Evolutionary conservation across 2,329 filamentous ascomycete genomes (phyloP), one percentile per base, ranked within the genome.

Genomic region (Calycina marina): DNA sequence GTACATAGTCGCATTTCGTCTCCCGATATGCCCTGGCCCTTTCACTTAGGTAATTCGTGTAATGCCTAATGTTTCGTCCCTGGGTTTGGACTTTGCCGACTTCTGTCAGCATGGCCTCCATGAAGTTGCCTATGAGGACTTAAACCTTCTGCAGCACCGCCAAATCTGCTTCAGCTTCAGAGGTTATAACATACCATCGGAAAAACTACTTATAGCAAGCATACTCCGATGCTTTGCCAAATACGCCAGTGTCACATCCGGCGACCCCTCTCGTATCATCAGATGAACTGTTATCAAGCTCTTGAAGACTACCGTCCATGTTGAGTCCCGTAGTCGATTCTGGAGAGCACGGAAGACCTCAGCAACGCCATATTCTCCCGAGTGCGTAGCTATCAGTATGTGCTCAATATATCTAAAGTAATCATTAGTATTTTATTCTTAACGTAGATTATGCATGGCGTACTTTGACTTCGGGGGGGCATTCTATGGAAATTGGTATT

Each of bases 281-380:
- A 96, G 63, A 56, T 98, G 90, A 28, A 93, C 75, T 30, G 93
- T 90, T 48, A 96, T 93, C 45, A 98, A 65, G 48, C 84, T 78
- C 64, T 98, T 98, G 75, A 94, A 93, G 43, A 93, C 88, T 36
- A 96, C 85, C n/a, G 90, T 98, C 90, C 90, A 98, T 65, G 90
- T 93, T 45, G 88, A 88, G 56, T 98, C 90, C 54, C 85, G 78
- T 44, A 98, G 60, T 32, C 90, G 75, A 54, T 84, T 74, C 53
- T 92, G 85, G 34, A 98, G 65, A 25, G 85, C 83, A 39, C 90
- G 77, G 56, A 98, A 96, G 51, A 98, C 82, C 61, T 98, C 90
- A 38, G 78, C 88, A 38, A 98, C 84, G 45, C 88, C 90, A 33
- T 83, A 81, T 59, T 98, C 90, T 46, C 86, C 90, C 14, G 85